Percentiles rank a stretch among this genome's conserved stretches.
phyloP scores from a whole-genome alignment of 2,329 filamentous ascomycete species.

The Aspergillus japonicus region DNA sequence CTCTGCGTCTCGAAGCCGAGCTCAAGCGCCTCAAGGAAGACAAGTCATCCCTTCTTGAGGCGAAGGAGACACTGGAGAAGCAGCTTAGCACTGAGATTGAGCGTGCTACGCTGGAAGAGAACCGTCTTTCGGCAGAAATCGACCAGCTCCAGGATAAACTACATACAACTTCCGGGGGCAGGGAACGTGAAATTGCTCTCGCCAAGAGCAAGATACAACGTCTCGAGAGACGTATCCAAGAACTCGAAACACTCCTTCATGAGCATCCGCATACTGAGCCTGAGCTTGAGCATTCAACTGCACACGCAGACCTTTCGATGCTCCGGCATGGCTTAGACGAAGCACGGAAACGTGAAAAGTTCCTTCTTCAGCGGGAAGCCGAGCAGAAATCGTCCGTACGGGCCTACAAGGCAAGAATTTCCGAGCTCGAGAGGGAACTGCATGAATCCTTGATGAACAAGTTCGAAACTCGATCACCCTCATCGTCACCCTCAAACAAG shows the following conservation, averaged over 20 bases:
- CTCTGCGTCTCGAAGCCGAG: conserved; percentile 66
- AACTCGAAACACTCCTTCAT: conserved; percentile 54
- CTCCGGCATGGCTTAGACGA: conserved; percentile 63
- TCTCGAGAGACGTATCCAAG: conserved; percentile 57
- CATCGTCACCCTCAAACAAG: conserved; percentile 49
- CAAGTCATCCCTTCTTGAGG: conserved; percentile 56
- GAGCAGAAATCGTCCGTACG: conserved; percentile 63
- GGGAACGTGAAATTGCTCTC: conserved; percentile 49
- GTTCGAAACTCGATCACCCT: conserved; percentile 52
- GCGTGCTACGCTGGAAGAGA: conserved; percentile 65
- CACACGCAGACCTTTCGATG: conserved; percentile 54
- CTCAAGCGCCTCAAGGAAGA: conserved; percentile 65
- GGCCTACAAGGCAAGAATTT: conserved; percentile 62
- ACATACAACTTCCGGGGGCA: conserved; percentile 36
- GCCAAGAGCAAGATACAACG: conserved; percentile 64
- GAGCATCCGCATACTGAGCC: conserved; percentile 50
- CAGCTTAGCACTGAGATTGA: conserved; percentile 66
- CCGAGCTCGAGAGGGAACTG: conserved; percentile 65
- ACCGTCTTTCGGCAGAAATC: conserved; percentile 54
- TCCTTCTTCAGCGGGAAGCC: conserved; percentile 64
- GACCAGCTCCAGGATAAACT: conserved; percentile 55
- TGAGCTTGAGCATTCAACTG: conserved; percentile 34
- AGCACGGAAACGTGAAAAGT: conserved; percentile 65
- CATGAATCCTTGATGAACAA: conserved; percentile 60
- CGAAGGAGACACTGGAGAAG: conserved; percentile 60